Evolutionary conservation across 257 asterid genomes (phyloP), one percentile per base, ranked within the genome.

Genomic region (Capsicum chinense): DNA sequence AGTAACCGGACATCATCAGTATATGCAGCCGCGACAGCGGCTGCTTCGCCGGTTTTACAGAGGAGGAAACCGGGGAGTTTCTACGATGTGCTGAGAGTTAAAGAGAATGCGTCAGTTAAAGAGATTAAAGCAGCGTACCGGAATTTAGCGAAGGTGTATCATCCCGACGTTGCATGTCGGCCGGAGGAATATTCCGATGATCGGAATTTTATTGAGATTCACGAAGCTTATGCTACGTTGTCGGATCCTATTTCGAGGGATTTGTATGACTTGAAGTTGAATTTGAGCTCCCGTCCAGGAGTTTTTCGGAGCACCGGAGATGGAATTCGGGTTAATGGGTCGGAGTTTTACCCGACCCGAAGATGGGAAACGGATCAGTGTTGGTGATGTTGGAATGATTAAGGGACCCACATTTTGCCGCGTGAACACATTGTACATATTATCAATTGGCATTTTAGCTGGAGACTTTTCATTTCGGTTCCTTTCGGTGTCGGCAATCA

Each of bases 291-390:
- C 62, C 83, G 63, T 12, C 87, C 83, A 4, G 89, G 83, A 50
- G 80, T 8, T 0, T 50, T 74, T 50, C 66, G 74, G 83, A 71
- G 50, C 82, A 17, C 80, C 14, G 63, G 33, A 73, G 89, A 86
- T 9, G 82, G 85, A 0, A 78, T 88, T 19, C 86, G 90, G 0
- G 17, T 3, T n/a, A 89, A 89, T 16, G 83, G 86, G 59, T 86
- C 86, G 5, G 92, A 91, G 86, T 87, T 76, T 80, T 86, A 93
- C 86, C 84, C 86, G 84, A 88, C 91, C 87, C 95, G 97, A 86
- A 87, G 95, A 33, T 95, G 98, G 99, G 99, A 95, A 86, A 93
- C 98, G 87, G 98, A 95, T 88, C 99, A 94, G 89, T 95, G 99
- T 88, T 95, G 99, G 99, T 95, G 90, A 91, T 9, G 39, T 80